Conservation (phyloP, 495 filamentous ascomycete genomes). For the Penicillium malachiteum region DNA sequence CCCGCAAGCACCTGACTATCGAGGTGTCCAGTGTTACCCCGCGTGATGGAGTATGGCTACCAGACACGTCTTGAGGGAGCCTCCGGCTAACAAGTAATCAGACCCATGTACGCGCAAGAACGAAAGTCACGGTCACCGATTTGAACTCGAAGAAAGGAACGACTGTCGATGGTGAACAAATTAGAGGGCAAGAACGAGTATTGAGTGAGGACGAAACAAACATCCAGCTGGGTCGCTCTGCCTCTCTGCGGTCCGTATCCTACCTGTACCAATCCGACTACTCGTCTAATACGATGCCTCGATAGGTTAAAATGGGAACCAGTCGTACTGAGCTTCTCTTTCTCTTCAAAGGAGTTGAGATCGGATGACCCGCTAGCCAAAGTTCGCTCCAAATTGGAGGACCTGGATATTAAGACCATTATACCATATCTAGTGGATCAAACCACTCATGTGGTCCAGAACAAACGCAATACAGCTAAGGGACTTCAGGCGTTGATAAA, state of each 20-base stretch:
- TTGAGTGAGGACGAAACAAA: constrained; percentile 56
- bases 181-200: constrained; percentile 53
- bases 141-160: constrained; percentile 79
- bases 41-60: constrained; percentile 64
- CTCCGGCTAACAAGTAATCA: constrained; percentile 23
- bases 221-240: constrained; percentile 65
- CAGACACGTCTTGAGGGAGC: background rate
- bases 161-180: constrained; percentile 65
- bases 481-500: constrained; percentile 86
- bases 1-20: constrained; percentile 84
- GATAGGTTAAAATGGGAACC: constrained; percentile 80
- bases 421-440: constrained; percentile 63
- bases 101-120: constrained; percentile 57
- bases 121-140: constrained; percentile 64
- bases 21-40: constrained; percentile 62
- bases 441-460: constrained; percentile 86
- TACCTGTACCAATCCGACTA: background rate
- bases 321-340: constrained; percentile 76
- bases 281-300: background rate
- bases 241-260: constrained; percentile 45
- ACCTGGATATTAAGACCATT: constrained; percentile 82
- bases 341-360: constrained; percentile 71
- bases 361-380: constrained; percentile 62
- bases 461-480: constrained; percentile 85
- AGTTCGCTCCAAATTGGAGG: constrained; percentile 65